phyloP scores from a whole-genome alignment of 2,329 filamentous ascomycete species.

The Alternaria brassicae region DNA sequence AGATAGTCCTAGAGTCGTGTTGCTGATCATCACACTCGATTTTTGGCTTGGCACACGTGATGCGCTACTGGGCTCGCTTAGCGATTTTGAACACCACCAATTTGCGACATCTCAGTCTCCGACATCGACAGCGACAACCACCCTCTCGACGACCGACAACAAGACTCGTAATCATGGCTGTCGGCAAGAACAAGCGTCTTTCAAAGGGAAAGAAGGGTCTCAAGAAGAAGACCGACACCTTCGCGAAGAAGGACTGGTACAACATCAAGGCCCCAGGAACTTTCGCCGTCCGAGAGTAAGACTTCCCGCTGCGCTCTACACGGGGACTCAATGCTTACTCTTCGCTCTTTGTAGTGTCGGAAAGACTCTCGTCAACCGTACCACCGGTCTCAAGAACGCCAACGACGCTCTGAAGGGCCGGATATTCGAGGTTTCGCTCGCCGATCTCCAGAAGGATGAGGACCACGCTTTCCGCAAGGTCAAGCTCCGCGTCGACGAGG shows the following conservation, averaged over 20 bases:
- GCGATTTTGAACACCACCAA: conserved; percentile 16
- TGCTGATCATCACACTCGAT: background rate
- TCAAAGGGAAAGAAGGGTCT: conserved; percentile 99
- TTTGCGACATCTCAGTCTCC: conserved; percentile 19
- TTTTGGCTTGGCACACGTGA: conserved; percentile 19
- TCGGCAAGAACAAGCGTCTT: conserved; percentile 99
- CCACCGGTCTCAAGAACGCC: conserved; percentile 99
- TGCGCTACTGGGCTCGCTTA: conserved; percentile 16
- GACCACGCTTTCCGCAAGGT: conserved; percentile 99
- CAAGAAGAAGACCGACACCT: conserved; percentile 99
- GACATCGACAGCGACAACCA: conserved; percentile 42
- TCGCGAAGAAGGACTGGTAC: conserved; percentile 99
- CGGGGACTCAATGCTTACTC: conserved; percentile 37
- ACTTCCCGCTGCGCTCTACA: conserved; percentile 31
- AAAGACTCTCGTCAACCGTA: conserved; percentile 99
- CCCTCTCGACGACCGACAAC: conserved; percentile 42
- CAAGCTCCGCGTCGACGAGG: conserved; percentile 97
- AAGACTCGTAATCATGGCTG: conserved; percentile 76
- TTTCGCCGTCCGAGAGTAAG: conserved; percentile 97
- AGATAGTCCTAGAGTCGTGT: background rate
- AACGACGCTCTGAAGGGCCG: conserved; percentile 99
- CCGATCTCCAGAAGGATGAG: conserved; percentile 99
- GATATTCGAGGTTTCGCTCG: conserved; percentile 98
- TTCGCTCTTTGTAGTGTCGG: conserved; percentile 75
- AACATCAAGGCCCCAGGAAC: conserved; percentile 97